phyloP scores from a whole-genome alignment of 805 yeast species.

The Candida jianshihensis region DNA sequence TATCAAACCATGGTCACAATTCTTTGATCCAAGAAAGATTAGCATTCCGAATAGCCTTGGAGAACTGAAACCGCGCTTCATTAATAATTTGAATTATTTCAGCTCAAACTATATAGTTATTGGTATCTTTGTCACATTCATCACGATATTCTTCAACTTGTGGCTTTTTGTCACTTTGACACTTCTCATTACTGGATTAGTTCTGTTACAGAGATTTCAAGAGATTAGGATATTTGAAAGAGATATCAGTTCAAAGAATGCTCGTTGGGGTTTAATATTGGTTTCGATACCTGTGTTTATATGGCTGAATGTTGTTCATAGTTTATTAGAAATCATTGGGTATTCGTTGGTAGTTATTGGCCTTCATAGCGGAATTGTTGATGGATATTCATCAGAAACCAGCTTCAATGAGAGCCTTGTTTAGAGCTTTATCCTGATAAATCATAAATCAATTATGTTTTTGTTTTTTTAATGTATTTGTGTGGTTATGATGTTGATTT shows the following conservation, averaged over 20 bases:
- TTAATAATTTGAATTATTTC: slow-evolving; percentile 14
- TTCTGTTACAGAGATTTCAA: slow-evolving; percentile 2
- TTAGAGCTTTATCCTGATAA: not conserved
- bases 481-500: too few relatives aligned
- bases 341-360: slow-evolving; percentile 6
- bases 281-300: slow-evolving; percentile 2
- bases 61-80: slow-evolving; percentile 10
- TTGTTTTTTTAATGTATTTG: too few relatives aligned
- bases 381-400: slow-evolving; percentile 14
- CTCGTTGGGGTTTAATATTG: not conserved
- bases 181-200: slow-evolving; percentile 5
- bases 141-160: slow-evolving; percentile 14
- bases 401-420: slow-evolving; percentile 18
- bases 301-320: slow-evolving; percentile 1
- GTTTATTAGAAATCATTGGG: slow-evolving; percentile 1
- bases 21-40: slow-evolving; percentile 12
- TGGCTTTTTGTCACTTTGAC: slow-evolving; percentile 10
- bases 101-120: slow-evolving; percentile 19
- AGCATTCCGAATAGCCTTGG: slow-evolving; percentile 6
- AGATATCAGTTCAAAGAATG: slow-evolving; percentile 6
- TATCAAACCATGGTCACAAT: slow-evolving; percentile 16
- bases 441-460: too few relatives aligned
- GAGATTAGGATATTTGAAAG: slow-evolving; percentile 1
- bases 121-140: slow-evolving; percentile 7
- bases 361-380: slow-evolving; percentile 8